Base-by-base conservation (phyloP, 2,329 filamentous ascomycete species). In the Sclerotinia nivalis region DNA sequence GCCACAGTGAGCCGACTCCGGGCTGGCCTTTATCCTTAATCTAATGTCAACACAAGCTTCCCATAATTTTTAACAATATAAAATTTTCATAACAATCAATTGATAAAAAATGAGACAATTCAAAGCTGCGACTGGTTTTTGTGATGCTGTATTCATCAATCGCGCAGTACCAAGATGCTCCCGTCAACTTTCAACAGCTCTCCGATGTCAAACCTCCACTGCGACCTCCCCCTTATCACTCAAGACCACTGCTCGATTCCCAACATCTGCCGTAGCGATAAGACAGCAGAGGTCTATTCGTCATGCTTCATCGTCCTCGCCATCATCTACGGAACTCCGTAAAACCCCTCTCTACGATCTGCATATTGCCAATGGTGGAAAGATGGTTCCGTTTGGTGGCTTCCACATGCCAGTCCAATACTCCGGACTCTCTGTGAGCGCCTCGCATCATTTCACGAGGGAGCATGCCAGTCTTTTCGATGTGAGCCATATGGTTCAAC, bases 371-470 rank as follows among this genome's bases (percentile, higher is more conserved):
- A 84, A 92, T 78, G 93, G 93, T 75, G 96, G 87, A 74, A 97
- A 97, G 83, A 96, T 98, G 88, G 95, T 97, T 64, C 92, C 93
- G n/a, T 99, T 97, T 81, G 95, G 92, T 73, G 93, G 93, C 74
- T 97, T 90, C 83, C 85, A 88, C 75, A 97, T 99, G 93, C 96
- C 96, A 10, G 89, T 99, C 58, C 91, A 96, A 80, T 99, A 98
- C 83, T 82, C 85, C 47, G 87, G 89, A 74, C 85, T 92, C 74
- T 90, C 91, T 75, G 91, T 97, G 73, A 86, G 88, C 74, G 92
- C 93, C 72, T 97, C 93, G 66, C 96, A 98, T 84, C 86, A 89
- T 76, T 97, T 95, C 86, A 98, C 96, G 22, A 89, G 96, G 68
- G 86, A 89, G 76, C 91, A 94, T 81, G 91, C 93, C 70, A 97